phyloP scores from a whole-genome alignment of 169 alveolate genomes.

The Plasmodium coatneyi region DNA sequence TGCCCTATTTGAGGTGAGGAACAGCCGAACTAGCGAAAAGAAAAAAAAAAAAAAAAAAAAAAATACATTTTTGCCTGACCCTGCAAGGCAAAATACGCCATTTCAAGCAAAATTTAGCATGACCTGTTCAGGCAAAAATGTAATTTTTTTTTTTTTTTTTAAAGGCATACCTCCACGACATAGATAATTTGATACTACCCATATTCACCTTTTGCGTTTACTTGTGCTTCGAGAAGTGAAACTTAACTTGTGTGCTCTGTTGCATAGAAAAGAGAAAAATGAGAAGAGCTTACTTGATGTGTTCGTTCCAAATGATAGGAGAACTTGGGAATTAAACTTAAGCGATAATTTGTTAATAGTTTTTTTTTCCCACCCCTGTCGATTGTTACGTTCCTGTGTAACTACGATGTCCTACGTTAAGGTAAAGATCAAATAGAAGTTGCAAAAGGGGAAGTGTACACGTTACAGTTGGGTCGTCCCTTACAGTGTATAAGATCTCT shows the following conservation, averaged over 20 bases:
- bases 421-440: conserved; percentile 1
- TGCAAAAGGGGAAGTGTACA: neutral
- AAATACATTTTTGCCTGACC: neutral
- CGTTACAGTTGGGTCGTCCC: neutral
- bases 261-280: neutral
- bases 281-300: neutral
- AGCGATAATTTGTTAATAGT: neutral
- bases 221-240: conserved; percentile 42
- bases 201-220: conserved; percentile 48
- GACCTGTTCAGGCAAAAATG: neutral
- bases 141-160: neutral
- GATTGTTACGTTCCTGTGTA: neutral
- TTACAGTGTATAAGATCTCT: neutral
- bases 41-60: neutral
- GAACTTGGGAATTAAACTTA: neutral
- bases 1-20: conserved; percentile 52
- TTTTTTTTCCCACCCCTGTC: neutral
- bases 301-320: conserved; percentile 5
- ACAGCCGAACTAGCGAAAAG: neutral
- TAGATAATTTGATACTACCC: conserved; percentile 54
- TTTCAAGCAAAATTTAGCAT: neutral
- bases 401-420: conserved; percentile 6
- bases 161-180: conserved; percentile 56
- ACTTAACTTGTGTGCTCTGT: neutral
- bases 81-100: neutral